Percentiles rank a stretch among this genome's conserved stretches.
phyloP scores from a whole-genome alignment of 2,329 filamentous ascomycete species.

The Orbilia blumenaviensis region DNA sequence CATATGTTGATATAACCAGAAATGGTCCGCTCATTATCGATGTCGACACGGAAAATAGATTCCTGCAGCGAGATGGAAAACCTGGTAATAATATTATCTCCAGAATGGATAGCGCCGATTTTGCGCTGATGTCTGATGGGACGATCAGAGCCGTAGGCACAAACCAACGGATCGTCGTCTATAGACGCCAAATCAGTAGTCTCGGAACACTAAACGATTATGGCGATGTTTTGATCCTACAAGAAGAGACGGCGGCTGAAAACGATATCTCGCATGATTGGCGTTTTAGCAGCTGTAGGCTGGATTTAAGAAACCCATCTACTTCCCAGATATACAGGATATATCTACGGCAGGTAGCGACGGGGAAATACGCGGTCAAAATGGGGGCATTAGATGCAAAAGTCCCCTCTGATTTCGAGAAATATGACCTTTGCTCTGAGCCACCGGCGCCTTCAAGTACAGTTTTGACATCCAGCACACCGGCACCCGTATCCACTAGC shows the following conservation, averaged over 20 bases:
- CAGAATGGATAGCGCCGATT: background rate
- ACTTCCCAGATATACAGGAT: background rate
- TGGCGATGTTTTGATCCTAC: background rate
- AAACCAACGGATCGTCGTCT: background rate
- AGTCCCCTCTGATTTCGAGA: background rate
- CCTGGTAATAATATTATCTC: too few relatives aligned
- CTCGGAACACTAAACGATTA: background rate
- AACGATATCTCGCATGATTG: background rate
- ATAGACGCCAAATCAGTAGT: background rate
- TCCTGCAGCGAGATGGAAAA: background rate
- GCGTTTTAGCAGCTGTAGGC: background rate
- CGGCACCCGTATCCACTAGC: background rate
- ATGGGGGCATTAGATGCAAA: background rate
- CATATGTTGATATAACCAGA: background rate
- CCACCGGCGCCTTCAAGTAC: background rate
- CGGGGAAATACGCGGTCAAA: background rate
- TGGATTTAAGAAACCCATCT: background rate
- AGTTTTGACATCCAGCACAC: background rate
- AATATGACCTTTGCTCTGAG: background rate
- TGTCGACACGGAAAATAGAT: background rate
- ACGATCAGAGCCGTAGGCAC: background rate
- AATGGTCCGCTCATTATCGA: background rate
- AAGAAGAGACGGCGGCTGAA: background rate
- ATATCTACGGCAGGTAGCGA: background rate
- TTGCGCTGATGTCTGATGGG: background rate